Evolutionary conservation across 192 early-diverging fungal species (phyloP).

Genomic region (Gorgonomyces haynaldii): DNA sequence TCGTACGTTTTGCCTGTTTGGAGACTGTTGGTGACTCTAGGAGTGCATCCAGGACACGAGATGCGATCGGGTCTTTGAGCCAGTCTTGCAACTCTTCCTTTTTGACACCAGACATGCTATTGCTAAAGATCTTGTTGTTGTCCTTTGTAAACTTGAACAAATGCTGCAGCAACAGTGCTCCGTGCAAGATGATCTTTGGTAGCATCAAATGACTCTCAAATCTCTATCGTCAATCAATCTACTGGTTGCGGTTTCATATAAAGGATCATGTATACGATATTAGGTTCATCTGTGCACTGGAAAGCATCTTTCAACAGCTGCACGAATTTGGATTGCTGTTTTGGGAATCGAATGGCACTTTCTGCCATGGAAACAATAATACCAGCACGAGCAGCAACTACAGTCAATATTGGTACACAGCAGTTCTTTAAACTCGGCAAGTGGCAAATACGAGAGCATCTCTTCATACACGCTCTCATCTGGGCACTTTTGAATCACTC

Average conservation of each 20-base stretch:
- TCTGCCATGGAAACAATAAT: conserved; percentile 61
- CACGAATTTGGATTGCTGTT: neutral
- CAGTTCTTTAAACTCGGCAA: conserved; percentile 43
- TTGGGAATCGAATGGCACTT: conserved; percentile 32
- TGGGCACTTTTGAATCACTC: conserved; percentile 51
- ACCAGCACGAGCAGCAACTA: conserved; percentile 42
- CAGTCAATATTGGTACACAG: conserved; percentile 29
- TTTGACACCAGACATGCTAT: conserved; percentile 9
- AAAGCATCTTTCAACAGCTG: conserved; percentile 32
- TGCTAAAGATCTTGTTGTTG: conserved; percentile 41
- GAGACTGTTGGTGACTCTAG: conserved; percentile 42
- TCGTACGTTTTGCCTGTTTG: conserved; percentile 52
- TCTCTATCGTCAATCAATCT: neutral
- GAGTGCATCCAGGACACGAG: conserved; percentile 61
- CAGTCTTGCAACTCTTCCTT: conserved; percentile 17
- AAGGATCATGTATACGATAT: conserved; percentile 49
- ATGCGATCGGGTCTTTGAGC: conserved; percentile 56
- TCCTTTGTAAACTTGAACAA: conserved; percentile 51
- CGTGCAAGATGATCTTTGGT: conserved; percentile 55
- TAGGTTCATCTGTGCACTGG: conserved; percentile 32
- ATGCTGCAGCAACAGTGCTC: conserved; percentile 54
- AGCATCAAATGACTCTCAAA: conserved; percentile 1
- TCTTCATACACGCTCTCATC: conserved; percentile 46
- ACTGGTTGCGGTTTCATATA: conserved; percentile 47
- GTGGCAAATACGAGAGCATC: conserved; percentile 52